Evolutionary conservation across 495 filamentous ascomycete genomes (phyloP), one percentile per base, ranked within the genome.

Genomic region (Glarea lozoyensis): DNA sequence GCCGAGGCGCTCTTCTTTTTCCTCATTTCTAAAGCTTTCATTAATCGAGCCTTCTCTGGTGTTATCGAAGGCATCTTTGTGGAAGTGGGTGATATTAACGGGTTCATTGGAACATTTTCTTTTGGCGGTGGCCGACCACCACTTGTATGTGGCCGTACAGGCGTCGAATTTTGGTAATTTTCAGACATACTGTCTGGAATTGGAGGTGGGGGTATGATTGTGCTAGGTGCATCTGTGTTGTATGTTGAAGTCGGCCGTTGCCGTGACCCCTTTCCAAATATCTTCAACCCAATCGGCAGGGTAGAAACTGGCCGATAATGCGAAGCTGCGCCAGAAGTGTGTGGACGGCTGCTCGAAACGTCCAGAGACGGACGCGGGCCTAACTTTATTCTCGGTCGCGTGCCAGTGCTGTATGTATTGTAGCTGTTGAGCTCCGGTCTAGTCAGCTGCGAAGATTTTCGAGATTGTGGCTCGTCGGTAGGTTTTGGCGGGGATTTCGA

Each of bases 1-100:
- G 48, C 15, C 33, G 38, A 10, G 62, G 57, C n/a, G 60, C 56
- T 73, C 50, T 85, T 79, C 55, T 83, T 87, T 61, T 87, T 88
- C 29, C 92, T 73, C 33, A 96, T 65, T 51, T 97, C 83, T 59
- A 96, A 70, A 4, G 92, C 90, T 66, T 90, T 95, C 86, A 94
- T 85, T 45, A 98, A 67, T 48, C 88, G 75, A 51, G 84, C 77
- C 59, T 94, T 95, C 58, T 97, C 92, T 0, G 86, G 84, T 1
- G 87, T 90, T 55, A 93, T 78, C 12, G 76, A 71, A 21, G 73
- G 71, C 10, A 77, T 72, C 46, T 71, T 77, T 32, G 55, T 45
- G 23, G 69, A 40, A 20, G 61, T 69, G 7, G 62, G 40, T 1
- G 53, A 49, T 21, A 59, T 54, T 29, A 64, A 45, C 0, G 63